Evolutionary conservation across 2,329 filamentous ascomycete genomes (phyloP), one percentile per base, ranked within the genome.

Genomic region (Saccharata proteae): DNA sequence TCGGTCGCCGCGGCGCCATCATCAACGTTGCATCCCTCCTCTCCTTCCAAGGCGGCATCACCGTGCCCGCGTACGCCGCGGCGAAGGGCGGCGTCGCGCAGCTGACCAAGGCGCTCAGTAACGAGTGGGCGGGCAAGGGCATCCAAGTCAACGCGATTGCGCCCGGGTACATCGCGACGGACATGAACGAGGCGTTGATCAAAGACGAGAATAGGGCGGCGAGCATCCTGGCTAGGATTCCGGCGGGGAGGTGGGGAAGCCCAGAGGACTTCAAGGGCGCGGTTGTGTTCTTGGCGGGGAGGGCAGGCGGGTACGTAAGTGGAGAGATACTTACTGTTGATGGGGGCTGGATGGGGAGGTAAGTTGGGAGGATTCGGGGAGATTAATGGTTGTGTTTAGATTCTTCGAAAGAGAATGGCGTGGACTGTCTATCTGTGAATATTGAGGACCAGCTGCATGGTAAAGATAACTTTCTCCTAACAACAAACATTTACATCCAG

Each of bases 281-380:
- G 0, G 69, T 78, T 1, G 77, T 93, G 16, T 93, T 74, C 47
- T 58, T 93, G 40, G 81, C 81, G 1, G 79, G 80, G 46, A 67
- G 61, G 49, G 80, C 77, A n/a, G 82, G 80, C 50, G 71, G 64
- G 7, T 93, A 93, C 59, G 77, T 93, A 21, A 83, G 71, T 42
- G 85, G 85, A 0, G 81, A 93, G 57, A 64, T 84, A 4, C 50
- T 93, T 43, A 77, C 80, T 16, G 81, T 93, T 27, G 86, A 93
- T 56, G 85, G 85, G 6, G 85, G 85, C 8, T 93, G 83, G 84
- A 92, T 93, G 84, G 84, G 81, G 2, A 66, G 83, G 64, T 92
- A 63, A 40, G 17, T 14, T 23, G 15, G 16, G 8, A 35, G 27
- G 15, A 13, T 15, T 16, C 13, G 14, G 22, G 15, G 6, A 23